Evolutionary conservation across 75 land plant genomes (phyloP), one percentile per base, ranked within the genome.

Genomic region (Cunninghamia lanceolata): DNA sequence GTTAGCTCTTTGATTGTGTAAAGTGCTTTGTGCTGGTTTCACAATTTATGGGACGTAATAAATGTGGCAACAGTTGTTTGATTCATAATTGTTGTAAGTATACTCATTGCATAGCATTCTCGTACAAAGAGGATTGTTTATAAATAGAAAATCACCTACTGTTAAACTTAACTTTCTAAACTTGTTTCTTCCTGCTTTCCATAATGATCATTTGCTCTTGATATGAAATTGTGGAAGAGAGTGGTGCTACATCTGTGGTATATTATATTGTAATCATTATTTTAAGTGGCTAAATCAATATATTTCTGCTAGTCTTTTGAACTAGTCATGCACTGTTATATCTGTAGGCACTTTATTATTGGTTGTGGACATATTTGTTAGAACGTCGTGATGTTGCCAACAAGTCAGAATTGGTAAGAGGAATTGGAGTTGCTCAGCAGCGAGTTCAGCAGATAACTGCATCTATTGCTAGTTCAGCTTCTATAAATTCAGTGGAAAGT

Each of bases 301-400:
- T 77, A 13, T 88, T 47, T 66, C 4, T 85, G 47, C 74, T 34
- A 45, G 6, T 9, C 28, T 53, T 50, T 38, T 46, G 50, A 39
- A 40, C n/a, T 38, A n/a, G 19, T 40, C 32, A 36, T 45, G 10
- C 32, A 46, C 39, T 81, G 40, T 68, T 40, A 83, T 87, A 36
- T 56, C 5, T 21, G 3, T 88, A 98, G 99, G 99, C 99, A 34
- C 82, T 98, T 77, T 98, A 98, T 86, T 98, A 96, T 85, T 98
- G 99, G 99, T 91, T 98, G 34, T 94, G 99, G 78, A 98, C 99
- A 52, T 96, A 98, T 90, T 86, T 98, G 83, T 93, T 98, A 84
- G 99, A 98, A 88, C 93, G 99, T 11, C 94, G 99, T 52, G 99
- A 98, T 90, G 94, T 97, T 87, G 99, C 99, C 50, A 90, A 89